Base-by-base conservation (phyloP, 2,329 filamentous ascomycete species). In the Fusarium pseudograminearum region DNA sequence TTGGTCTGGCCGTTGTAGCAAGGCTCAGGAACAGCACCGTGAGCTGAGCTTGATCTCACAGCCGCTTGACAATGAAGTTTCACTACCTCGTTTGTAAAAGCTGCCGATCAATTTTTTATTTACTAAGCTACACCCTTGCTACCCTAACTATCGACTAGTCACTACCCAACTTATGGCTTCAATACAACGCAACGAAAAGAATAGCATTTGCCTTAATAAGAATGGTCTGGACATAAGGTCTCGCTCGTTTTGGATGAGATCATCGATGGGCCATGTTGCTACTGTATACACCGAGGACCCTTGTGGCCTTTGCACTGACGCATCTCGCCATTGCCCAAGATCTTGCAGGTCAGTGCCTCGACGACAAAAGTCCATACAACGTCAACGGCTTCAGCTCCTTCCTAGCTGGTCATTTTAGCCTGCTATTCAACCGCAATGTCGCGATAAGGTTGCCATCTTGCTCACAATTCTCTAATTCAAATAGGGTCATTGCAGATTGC, bases 331-430 rank as follows among this genome's bases (percentile, higher is more conserved):
- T 53, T 57, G 34, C 53, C 48, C 44, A 55, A 42, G 47, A 58
- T 63, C 28, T 48, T 31, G 42, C 30, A 34, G 31, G 56, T 51
- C 44, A 9, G 47, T 11, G 12, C 42, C 26, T 20, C 22, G 30
- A 9, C 33, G 42, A 48, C 69, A 73, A 73, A 70, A 70, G 68
- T 68, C 33, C 70, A 54, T 70, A 16, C 58, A 44, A 47, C 51
- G 33, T 50, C 41, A 31, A 38, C 28, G 41, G 34, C 40, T 62
- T 22, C 44, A 46, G 59, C 67, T 67, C 69, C 72, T 72, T 73
- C 67, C 69, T 67, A 74, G 61, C 64, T 55, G 31, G 67, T 57
- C 42, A 61, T 33, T 31, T 36, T 50, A 45, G 18, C 22, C 41
- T 28, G 31, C 48, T 45, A 41, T 51, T 11, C 48, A 51, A 51